Evolutionary conservation across 108 stramenopile genomes (phyloP).

Genomic region (Cyclotella kingstonii): DNA sequence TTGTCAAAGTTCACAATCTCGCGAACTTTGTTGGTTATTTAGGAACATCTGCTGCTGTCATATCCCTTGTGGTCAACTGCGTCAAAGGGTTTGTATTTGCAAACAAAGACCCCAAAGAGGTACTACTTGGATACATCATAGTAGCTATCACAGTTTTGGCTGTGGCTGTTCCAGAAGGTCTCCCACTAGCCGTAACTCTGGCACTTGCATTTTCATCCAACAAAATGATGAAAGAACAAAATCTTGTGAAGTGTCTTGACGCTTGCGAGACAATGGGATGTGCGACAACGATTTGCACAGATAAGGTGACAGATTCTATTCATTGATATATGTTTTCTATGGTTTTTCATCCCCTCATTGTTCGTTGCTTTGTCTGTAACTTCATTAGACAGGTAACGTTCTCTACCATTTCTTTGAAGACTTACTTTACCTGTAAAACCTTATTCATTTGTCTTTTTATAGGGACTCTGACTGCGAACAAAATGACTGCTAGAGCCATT

Average conservation of each 20-base stretch:
- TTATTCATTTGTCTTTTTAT: too few relatives aligned
- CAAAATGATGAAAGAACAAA: constrained; percentile 61
- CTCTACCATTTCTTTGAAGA: too few relatives aligned
- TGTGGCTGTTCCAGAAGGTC: constrained; percentile 85
- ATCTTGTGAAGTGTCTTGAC: constrained; percentile 57
- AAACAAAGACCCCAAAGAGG: constrained; percentile 20
- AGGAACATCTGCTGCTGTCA: constrained; percentile 66
- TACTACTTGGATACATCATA: constrained; percentile 78
- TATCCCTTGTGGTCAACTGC: constrained; percentile 79
- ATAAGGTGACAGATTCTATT: constrained; percentile 60
- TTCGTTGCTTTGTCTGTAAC: too few relatives aligned
- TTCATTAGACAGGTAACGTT: not conserved
- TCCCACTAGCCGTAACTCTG: constrained; percentile 84
- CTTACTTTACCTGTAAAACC: too few relatives aligned
- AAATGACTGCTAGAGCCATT: constrained; percentile 87
- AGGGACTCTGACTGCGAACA: constrained; percentile 95
- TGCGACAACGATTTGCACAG: constrained; percentile 72
- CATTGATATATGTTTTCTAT: constrained; percentile 17
- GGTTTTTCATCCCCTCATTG: constrained; percentile 29
- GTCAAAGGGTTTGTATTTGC: constrained; percentile 75
- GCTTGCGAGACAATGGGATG: constrained; percentile 89
- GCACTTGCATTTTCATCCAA: constrained; percentile 75
- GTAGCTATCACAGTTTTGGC: constrained; percentile 87
- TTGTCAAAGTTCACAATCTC: constrained; percentile 81
- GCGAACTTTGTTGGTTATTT: constrained; percentile 86